phyloP scores from a whole-genome alignment of 31 red algal genomes.

The Bonnemaisonia californica region DNA sequence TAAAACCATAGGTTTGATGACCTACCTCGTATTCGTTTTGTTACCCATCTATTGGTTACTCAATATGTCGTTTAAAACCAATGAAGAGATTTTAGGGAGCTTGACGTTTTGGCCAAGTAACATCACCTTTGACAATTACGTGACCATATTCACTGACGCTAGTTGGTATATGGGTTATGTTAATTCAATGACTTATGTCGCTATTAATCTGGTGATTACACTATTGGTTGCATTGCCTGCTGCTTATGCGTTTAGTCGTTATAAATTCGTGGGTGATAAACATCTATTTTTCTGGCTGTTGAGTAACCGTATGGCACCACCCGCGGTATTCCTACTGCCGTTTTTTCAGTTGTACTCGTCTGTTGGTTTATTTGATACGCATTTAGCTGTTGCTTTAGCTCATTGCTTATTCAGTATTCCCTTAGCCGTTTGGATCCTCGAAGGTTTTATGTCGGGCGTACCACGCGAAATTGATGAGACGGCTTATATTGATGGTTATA shows the following conservation, averaged over 20 bases:
- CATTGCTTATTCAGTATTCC: neutral
- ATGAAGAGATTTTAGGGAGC: neutral
- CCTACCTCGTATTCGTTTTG: constrained; percentile 1
- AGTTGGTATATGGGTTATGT: constrained; percentile 8
- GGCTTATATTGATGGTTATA: constrained; percentile 4
- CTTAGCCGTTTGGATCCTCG: constrained; percentile 2
- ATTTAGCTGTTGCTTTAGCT: neutral
- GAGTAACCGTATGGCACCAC: neutral
- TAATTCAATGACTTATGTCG: neutral
- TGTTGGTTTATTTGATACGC: constrained; percentile 4
- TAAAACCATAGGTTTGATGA: too few species aligned
- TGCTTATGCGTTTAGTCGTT: constrained; percentile 12
- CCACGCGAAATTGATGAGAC: neutral
- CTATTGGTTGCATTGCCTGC: neutral
- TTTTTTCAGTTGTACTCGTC: neutral
- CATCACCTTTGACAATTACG: neutral
- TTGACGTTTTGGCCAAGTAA: neutral
- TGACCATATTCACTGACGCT: constrained; percentile 2
- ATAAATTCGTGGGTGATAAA: neutral
- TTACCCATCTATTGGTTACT: constrained; percentile 9
- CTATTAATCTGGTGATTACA: neutral
- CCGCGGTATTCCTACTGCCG: neutral
- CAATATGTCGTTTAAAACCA: constrained; percentile 6
- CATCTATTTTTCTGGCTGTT: constrained; percentile 11
- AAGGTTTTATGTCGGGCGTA: constrained; percentile 1